Percentiles rank a stretch among this genome's conserved stretches.
phyloP scores from a whole-genome alignment of 1,139 yeast genomes.

The Yamadazyma dushanensis region DNA sequence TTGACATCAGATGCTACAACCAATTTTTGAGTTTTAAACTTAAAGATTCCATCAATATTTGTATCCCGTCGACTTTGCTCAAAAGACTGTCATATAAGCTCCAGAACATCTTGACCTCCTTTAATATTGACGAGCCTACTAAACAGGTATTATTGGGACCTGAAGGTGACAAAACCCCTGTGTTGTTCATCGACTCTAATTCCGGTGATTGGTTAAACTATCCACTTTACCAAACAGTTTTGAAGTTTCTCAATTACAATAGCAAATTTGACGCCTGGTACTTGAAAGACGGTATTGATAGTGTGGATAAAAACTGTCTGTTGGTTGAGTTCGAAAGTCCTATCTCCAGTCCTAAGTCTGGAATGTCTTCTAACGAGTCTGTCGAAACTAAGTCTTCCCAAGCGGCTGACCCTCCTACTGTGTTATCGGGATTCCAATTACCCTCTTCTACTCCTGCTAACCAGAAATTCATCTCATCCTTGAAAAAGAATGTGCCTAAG shows the following conservation, averaged over 20 bases:
- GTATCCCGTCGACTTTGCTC: constrained; percentile 43
- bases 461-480: constrained; percentile 31
- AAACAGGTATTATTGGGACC: constrained; percentile 20
- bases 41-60: constrained; percentile 31
- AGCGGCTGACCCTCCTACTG: constrained; percentile 10
- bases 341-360: constrained; percentile 7
- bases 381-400: constrained; percentile 1
- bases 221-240: constrained; percentile 41
- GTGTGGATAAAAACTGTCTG: constrained; percentile 6
- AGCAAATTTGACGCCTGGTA: constrained; percentile 30
- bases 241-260: constrained; percentile 33
- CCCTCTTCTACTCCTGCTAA: constrained; percentile 36
- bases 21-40: constrained; percentile 30
- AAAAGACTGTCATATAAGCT: constrained; percentile 36
- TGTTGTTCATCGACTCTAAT: constrained; percentile 54
- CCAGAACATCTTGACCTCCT: constrained; percentile 29
- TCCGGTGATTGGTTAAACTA: constrained; percentile 32
- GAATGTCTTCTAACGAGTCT: not conserved
- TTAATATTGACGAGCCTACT: constrained; percentile 22
- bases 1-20: constrained; percentile 42
- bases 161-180: constrained; percentile 8
- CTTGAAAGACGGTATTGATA: constrained; percentile 39
- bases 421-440: constrained; percentile 34
- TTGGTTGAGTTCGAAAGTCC: constrained; percentile 14
- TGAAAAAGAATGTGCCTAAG: constrained; percentile 28